phyloP scores from a whole-genome alignment of 148 eudicot species.

The Rheum nobile region DNA sequence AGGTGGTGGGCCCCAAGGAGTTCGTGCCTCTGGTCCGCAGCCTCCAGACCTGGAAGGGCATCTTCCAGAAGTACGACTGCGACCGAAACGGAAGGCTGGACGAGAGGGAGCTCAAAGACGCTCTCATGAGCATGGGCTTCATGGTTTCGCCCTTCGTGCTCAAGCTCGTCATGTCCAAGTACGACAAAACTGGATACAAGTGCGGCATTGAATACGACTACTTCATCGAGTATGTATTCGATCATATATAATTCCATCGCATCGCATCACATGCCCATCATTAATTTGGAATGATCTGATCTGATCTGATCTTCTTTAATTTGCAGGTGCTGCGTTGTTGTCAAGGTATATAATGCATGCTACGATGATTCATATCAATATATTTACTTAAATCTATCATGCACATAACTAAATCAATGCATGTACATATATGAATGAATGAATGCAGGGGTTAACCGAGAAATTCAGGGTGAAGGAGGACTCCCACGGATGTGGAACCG shows the following conservation, averaged over 20 bases:
- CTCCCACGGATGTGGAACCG: neutral
- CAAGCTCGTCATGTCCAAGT: constrained; percentile 4
- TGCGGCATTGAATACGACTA: constrained; percentile 9
- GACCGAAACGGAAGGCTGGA: constrained; percentile 1
- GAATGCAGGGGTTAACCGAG: constrained; percentile 4
- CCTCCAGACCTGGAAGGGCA: constrained; percentile 15
- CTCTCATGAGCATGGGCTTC: neutral
- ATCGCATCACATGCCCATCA: too few species aligned
- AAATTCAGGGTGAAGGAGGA: constrained; percentile 7
- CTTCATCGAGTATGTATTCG: constrained; percentile 5
- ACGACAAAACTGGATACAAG: constrained; percentile 3
- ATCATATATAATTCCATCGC: neutral
- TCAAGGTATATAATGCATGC: constrained; percentile 4
- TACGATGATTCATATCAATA: too few species aligned
- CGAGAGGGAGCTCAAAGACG: constrained; percentile 5
- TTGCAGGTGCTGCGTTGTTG: constrained; percentile 6
- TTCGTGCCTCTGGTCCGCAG: constrained; percentile 8
- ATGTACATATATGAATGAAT: neutral
- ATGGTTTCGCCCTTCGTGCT: neutral
- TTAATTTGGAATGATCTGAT: too few species aligned
- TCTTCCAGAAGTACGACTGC: constrained; percentile 2
- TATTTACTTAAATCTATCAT: neutral
- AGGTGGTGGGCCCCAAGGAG: constrained; percentile 4
- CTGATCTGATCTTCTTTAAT: too few species aligned
- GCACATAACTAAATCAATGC: neutral